Evolutionary conservation across 2,329 filamentous ascomycete species (phyloP).

Genomic region (Teratosphaeria nubilosa): DNA sequence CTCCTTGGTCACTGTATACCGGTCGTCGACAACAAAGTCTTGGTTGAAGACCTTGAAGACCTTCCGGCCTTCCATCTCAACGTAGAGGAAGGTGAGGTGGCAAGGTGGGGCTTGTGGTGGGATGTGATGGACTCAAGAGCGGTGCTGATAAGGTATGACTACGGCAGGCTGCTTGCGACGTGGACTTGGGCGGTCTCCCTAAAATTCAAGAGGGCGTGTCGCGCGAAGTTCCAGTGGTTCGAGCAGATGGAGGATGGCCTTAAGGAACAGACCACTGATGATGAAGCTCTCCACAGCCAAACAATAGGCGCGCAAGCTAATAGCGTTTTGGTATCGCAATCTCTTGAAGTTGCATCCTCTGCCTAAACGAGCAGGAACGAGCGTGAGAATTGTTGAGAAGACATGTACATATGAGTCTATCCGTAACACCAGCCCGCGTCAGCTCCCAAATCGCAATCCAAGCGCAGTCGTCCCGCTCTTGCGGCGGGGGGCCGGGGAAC

Average conservation of each 20-base stretch:
- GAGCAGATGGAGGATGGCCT: not conserved
- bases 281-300: not conserved
- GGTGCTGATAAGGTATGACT: not conserved
- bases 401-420: not conserved
- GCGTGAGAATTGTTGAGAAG: not conserved
- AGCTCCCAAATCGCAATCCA: not conserved
- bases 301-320: not conserved
- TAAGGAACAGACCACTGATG: not conserved
- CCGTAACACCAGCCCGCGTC: not conserved
- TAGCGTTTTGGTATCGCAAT: not conserved
- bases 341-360: not conserved
- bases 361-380: not conserved
- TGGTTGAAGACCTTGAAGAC: constrained; percentile 99
- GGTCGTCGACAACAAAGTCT: constrained; percentile 96
- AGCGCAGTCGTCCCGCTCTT: no score
- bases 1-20: constrained; percentile 98
- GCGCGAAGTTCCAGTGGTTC: not conserved
- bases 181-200: not conserved
- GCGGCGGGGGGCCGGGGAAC: no score
- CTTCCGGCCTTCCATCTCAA: constrained; percentile 57
- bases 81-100: not conserved
- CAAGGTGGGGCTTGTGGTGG: not conserved
- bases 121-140: not conserved
- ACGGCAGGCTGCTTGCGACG: not conserved
- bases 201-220: not conserved